Evolutionary conservation across 352 stramenopile species (phyloP).

Genomic region (Phytopythium boreale): DNA sequence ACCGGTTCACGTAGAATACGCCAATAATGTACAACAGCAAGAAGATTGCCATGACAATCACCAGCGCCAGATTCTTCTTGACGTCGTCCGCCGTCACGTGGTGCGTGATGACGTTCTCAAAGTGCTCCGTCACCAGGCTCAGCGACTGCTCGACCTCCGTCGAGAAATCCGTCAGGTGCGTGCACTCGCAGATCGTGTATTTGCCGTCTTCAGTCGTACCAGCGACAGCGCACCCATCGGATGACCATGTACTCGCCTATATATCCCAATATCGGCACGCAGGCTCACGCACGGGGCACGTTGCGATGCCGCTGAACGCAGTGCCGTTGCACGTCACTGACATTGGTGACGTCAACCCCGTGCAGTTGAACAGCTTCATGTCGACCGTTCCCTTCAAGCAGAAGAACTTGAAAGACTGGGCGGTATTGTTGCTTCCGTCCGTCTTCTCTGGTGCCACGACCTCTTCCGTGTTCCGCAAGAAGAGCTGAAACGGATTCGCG

Average conservation of each 20-base stretch:
- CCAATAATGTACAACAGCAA: conserved; percentile 49
- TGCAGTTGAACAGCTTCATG: conserved; percentile 58
- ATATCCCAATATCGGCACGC: conserved; percentile 62
- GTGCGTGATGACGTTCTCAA: conserved; percentile 54
- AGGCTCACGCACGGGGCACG: conserved; percentile 45
- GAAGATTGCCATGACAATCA: conserved; percentile 48
- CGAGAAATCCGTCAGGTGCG: conserved; percentile 71
- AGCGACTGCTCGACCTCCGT: conserved; percentile 62
- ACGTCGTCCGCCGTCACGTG: conserved; percentile 55
- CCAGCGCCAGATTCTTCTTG: conserved; percentile 49
- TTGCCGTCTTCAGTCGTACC: conserved; percentile 53
- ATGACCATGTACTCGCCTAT: conserved; percentile 42
- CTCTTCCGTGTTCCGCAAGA: conserved; percentile 45
- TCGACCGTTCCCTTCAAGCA: conserved; percentile 44
- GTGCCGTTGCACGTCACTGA: conserved; percentile 52
- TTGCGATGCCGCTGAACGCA: conserved; percentile 41
- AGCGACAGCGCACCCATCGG: conserved; percentile 45
- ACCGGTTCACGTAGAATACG: conserved; percentile 61
- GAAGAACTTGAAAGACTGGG: conserved; percentile 35
- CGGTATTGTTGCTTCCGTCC: conserved; percentile 7
- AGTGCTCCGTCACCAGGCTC: conserved; percentile 51
- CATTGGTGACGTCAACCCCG: conserved; percentile 28
- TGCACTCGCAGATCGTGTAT: conserved; percentile 78
- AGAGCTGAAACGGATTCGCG: conserved; percentile 38
- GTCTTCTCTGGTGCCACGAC: conserved; percentile 16